phyloP scores from a whole-genome alignment of 1,139 yeast genomes.

The Suhomyces wounanorum region DNA sequence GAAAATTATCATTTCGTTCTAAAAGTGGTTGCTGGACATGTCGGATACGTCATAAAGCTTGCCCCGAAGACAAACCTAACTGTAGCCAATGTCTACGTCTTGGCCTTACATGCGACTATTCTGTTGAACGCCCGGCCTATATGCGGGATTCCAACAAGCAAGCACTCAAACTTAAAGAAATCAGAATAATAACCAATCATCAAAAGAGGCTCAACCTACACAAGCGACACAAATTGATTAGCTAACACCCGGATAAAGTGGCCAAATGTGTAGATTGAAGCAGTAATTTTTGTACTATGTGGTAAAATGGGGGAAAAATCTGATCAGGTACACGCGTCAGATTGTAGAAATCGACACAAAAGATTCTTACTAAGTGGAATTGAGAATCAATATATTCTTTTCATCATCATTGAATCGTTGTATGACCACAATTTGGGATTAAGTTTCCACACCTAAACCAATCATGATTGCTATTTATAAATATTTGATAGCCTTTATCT shows the following conservation, averaged over 20 bases:
- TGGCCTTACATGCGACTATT: constrained; percentile 55
- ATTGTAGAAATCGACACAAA: background rate
- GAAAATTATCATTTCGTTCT: constrained; percentile 38
- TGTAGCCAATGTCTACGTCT: constrained; percentile 58
- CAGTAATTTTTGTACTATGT: background rate
- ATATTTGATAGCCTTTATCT: constrained; percentile 21
- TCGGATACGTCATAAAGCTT: constrained; percentile 62
- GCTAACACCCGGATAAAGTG: background rate
- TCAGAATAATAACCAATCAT: constrained; percentile 40
- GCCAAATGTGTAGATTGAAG: background rate
- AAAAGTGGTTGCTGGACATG: constrained; percentile 73
- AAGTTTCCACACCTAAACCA: constrained; percentile 1
- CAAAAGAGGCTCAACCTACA: constrained; percentile 26
- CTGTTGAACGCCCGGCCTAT: constrained; percentile 54
- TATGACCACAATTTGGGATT: background rate
- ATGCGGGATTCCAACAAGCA: constrained; percentile 47
- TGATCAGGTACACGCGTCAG: constrained; percentile 9
- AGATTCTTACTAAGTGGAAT: background rate
- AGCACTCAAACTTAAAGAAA: constrained; percentile 49
- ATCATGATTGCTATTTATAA: constrained; percentile 7
- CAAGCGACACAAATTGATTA: background rate
- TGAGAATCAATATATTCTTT: constrained; percentile 4
- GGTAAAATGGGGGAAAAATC: constrained; percentile 6
- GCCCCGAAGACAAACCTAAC: constrained; percentile 60
- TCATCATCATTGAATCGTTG: constrained; percentile 2